Base-by-base conservation (phyloP, 2,329 filamentous ascomycete genomes). In the Fusarium sp. region DNA sequence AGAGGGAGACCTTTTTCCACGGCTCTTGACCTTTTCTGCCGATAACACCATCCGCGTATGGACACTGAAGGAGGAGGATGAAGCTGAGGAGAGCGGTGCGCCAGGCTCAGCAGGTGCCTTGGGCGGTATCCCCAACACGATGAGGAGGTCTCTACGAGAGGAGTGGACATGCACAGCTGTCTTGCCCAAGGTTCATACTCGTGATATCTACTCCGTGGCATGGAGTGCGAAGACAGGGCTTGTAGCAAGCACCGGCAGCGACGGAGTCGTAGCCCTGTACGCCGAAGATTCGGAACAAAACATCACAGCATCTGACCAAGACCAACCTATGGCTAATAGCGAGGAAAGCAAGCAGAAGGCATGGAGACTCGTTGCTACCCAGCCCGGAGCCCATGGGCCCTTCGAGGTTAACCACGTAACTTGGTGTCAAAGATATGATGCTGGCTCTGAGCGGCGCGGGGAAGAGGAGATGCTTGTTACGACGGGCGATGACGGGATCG, bases 351-450 rank as follows among this genome's bases (percentile, higher is more conserved):
- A 56, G n/a, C 50, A 56, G 17, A 26, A 85, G 2, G 84, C 87
- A 62, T 98, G 96, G 96, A 83, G 84, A 8, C 79, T 95, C 5
- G 75, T 97, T 17, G 87, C 89, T 0, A 86, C 87, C n/a, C 76
- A 92, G 2, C 84, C 90, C 47, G 90, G 90, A 33, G 92, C 90
- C 3, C 96, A 99, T 77, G 94, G 93, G 1, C 92, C 96, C 4
- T 97, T 95, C 75, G 96, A 99, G 80, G 86, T 98, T 67, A 99
- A 99, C 75, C 94, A 97, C 78, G 86, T 96, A 48, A 89, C 88
- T 3, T 99, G 96, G 96, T 94, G 93, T 69, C 87, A 86, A 71
- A 85, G 94, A 58, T 91, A 88, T 58, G 94, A 97, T 76, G 83
- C 84, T 49, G 90, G 82, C 1, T 79, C 80, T 2, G 84, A 84